Evolutionary conservation across 164 flowering plant genomes (phyloP), one percentile per base, ranked within the genome.

Genomic region (Kalanchoe fedtschenkoi): DNA sequence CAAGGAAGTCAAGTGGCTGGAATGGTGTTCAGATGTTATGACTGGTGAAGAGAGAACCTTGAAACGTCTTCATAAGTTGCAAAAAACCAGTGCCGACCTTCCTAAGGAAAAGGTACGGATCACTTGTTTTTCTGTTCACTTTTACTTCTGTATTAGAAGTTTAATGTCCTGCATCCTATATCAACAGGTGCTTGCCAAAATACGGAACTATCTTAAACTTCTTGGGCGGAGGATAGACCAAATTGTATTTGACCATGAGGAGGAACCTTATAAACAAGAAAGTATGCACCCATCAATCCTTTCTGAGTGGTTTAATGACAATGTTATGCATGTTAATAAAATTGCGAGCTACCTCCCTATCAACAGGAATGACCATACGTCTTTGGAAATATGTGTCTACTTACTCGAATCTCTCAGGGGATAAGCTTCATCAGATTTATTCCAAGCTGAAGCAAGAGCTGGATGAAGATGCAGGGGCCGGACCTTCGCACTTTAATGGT

Each of bases 21-120:
- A 95, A 72, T 95, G 99, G 97, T 95, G 99, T 77, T 79, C 83
- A 71, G 96, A 87, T 75, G 87, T 87, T 61, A 84, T 95, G 99
- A 65, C 30, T 47, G 80, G 77, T 70, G 96, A 91, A 75, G 76
- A 76, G 62, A 83, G 74, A 72, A 95, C 99, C 17, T 78, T 95
- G 58, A 75, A 70, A 39, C 96, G 93, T 26, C 89, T 95, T 28
- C 81, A 87, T 21, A 79, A 73, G 60, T 78, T 95, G 81, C 99
- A 90, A 72, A 78, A 85, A 35, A 95, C 88, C 14, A 90, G 99
- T 77, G 91, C 82, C 39, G 68, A 87, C 68, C 95, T 95, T 68
- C 99, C 99, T 3, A 90, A 87, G 75, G 97, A 85, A 51, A 84
- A 87, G 93, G 99, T 93, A 62, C 16, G 15, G 56, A 28, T 58